phyloP scores from a whole-genome alignment of 116 monocot species.

The Dioscorea cayenensis region DNA sequence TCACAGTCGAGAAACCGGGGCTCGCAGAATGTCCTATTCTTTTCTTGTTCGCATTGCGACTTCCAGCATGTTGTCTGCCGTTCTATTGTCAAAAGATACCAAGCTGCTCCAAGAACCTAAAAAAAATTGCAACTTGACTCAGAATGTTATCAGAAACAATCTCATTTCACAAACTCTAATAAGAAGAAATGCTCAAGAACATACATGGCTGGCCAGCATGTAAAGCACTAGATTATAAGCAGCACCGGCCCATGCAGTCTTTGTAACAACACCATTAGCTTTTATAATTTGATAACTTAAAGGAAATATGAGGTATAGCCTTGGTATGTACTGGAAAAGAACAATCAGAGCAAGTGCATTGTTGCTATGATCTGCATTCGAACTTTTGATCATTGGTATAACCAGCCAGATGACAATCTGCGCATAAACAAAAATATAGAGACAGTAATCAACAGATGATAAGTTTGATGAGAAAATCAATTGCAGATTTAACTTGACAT shows the following conservation, averaged over 20 bases:
- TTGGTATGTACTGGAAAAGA: slow-evolving; percentile 85
- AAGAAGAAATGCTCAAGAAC: slow-evolving; percentile 3
- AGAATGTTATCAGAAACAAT: not conserved
- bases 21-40: slow-evolving; percentile 14
- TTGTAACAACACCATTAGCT: slow-evolving; percentile 80
- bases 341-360: slow-evolving; percentile 75
- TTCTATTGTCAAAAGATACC: slow-evolving; percentile 75
- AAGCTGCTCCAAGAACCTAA: slow-evolving; percentile 82
- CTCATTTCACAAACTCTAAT: not conserved
- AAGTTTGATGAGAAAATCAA: not conserved
- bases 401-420: slow-evolving; percentile 90
- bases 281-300: slow-evolving; percentile 75
- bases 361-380: slow-evolving; percentile 48
- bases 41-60: slow-evolving; percentile 43
- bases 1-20: slow-evolving; percentile 54
- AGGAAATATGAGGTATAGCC: slow-evolving; percentile 94
- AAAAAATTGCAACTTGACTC: not conserved
- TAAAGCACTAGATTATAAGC: slow-evolving; percentile 87
- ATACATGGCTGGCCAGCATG: slow-evolving; percentile 89
- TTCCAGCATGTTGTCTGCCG: slow-evolving; percentile 88
- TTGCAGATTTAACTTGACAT: not conserved
- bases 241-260: slow-evolving; percentile 95
- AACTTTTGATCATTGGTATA: slow-evolving; percentile 54
- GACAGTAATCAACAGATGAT: not conserved
- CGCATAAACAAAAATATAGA: slow-evolving; percentile 11